Conservation (phyloP, 2,329 filamentous ascomycete species). For the Xylariales sp. region DNA sequence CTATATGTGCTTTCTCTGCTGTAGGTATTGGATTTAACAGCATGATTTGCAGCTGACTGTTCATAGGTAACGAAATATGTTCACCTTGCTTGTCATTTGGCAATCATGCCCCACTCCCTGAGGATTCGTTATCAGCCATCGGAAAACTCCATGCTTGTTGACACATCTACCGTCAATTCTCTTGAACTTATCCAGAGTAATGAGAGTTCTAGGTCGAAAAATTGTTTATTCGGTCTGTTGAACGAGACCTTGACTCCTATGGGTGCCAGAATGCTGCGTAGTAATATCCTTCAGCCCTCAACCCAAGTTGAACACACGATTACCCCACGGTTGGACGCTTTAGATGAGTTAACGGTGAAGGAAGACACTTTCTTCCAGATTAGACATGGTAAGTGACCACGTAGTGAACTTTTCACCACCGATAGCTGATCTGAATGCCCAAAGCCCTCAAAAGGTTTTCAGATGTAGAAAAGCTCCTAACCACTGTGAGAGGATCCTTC, state of each 20-base stretch:
- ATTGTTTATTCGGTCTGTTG: conserved; percentile 79
- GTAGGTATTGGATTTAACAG: conserved; percentile 43
- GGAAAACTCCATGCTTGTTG: conserved; percentile 93
- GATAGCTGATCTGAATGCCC: no score
- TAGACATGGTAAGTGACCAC: conserved; percentile 56
- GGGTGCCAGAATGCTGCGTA: conserved; percentile 78
- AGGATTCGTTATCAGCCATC: conserved; percentile 84
- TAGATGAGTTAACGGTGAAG: conserved; percentile 76
- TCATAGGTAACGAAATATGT: conserved; percentile 74
- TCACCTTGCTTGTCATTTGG: conserved; percentile 62
- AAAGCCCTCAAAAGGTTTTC: conserved; percentile 68
- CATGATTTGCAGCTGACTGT: conserved; percentile 10
- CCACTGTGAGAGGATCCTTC: conserved; percentile 47
- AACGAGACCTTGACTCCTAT: conserved; percentile 86
- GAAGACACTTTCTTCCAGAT: conserved; percentile 81
- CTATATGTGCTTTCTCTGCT: conserved; percentile 79
- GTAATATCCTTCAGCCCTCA: conserved; percentile 84
- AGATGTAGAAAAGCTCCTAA: conserved; percentile 77
- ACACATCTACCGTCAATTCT: conserved; percentile 79
- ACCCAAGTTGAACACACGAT: conserved; percentile 65
- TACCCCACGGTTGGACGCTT: conserved; percentile 69
- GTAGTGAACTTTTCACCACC: no score
- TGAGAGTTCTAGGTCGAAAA: conserved; percentile 70
- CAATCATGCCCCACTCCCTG: conserved; percentile 74
- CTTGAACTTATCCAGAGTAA: conserved; percentile 89